phyloP scores from a whole-genome alignment of 805 yeast species.

The Zygosaccharomyces bisporus region DNA sequence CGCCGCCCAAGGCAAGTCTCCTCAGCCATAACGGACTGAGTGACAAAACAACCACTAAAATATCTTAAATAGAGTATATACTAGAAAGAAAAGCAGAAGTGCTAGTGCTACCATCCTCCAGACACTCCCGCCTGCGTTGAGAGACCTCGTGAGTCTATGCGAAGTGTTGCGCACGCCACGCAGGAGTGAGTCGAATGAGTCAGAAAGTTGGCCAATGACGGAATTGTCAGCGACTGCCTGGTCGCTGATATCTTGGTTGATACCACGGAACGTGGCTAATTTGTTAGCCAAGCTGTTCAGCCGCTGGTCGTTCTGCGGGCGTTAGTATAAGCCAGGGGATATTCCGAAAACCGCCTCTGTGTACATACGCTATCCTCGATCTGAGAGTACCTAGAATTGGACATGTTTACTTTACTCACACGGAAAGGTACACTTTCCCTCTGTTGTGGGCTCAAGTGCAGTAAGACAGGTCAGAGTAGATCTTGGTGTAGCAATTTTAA shows the following conservation, averaged over 20 bases:
- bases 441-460: neutral
- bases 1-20: constrained; percentile 47
- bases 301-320: constrained; percentile 53
- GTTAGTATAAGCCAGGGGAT: constrained; percentile 3
- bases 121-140: constrained; percentile 55
- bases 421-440: neutral
- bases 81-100: constrained; percentile 49
- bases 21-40: neutral
- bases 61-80: constrained; percentile 53
- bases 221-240: constrained; percentile 56
- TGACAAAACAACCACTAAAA: constrained; percentile 31
- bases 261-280: constrained; percentile 56
- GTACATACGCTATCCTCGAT: constrained; percentile 29
- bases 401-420: constrained; percentile 20
- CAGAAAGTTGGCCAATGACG: constrained; percentile 41
- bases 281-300: constrained; percentile 63
- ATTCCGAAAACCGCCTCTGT: neutral
- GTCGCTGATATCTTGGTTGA: constrained; percentile 63
- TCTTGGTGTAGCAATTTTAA: constrained; percentile 38
- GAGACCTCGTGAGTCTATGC: constrained; percentile 49
- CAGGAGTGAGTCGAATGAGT: constrained; percentile 48
- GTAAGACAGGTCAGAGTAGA: constrained; percentile 38
- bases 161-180: constrained; percentile 52
- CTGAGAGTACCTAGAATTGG: constrained; percentile 33
- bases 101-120: constrained; percentile 59